Conservation (phyloP, 345 rosid species). For the Toxicodendron radicans region DNA sequence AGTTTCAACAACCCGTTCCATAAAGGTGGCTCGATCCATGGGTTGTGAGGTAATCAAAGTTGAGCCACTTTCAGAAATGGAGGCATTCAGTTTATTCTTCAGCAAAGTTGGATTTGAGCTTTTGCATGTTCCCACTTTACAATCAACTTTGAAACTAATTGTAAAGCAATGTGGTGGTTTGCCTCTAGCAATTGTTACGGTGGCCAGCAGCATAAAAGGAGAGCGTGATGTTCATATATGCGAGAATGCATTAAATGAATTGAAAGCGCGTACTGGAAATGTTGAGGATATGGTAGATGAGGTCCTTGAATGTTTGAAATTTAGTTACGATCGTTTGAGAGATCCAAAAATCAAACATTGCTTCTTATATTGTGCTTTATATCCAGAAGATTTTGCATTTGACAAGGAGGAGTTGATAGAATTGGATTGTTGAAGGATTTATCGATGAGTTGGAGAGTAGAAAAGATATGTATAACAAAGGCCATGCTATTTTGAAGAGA, state of each 20-base stretch:
- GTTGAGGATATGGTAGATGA: neutral
- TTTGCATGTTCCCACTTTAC: neutral
- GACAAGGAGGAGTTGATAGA: conserved; percentile 20
- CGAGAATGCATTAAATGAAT: conserved; percentile 15
- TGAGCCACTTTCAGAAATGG: neutral
- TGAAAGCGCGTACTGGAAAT: neutral
- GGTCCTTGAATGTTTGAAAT: too few species aligned
- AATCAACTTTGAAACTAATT: neutral
- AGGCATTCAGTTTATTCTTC: neutral
- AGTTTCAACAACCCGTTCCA: neutral
- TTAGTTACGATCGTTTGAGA: neutral
- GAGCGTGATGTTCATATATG: neutral
- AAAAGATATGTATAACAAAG: conserved; percentile 14
- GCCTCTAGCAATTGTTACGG: conserved; percentile 12
- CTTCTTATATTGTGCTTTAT: conserved; percentile 26
- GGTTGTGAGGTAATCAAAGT: neutral
- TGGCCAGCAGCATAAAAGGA: conserved; percentile 6
- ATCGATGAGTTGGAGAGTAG: conserved; percentile 7
- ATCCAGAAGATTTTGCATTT: conserved; percentile 13
- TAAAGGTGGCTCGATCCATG: neutral
- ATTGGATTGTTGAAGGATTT: conserved; percentile 20
- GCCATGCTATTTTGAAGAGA: conserved; percentile 12
- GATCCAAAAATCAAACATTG: conserved; percentile 11
- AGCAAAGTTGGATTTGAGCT: neutral
- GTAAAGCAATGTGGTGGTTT: conserved; percentile 12